Evolutionary conservation across 225 moss, liverwort and hornwort genomes (phyloP), one percentile per base, ranked within the genome.

Genomic region (Sphagnum tenellum): DNA sequence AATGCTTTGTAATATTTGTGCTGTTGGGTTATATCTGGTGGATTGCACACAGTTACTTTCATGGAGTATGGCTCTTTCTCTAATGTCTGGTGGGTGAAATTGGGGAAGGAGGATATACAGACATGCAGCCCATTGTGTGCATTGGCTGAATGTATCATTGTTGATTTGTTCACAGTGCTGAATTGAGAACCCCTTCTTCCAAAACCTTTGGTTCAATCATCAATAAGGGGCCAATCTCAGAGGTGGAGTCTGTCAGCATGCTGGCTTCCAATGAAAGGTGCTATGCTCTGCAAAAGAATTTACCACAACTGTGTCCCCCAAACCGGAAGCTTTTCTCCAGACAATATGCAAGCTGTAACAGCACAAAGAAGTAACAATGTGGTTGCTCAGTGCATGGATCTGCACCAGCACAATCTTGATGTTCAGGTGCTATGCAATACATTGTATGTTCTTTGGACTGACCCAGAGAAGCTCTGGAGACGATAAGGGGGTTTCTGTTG

Each of bases 381-480:
- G 8, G 88, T 91, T 57, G 73, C 73, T 64, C 88, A 79, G 54
- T 91, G 91, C 66, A 78, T 91, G 46, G 86, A 88, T 75, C 73
- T 91, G 64, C 81, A 88, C 66, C 88, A 91, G 73, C 81, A 79
- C 47, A 86, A 91, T 61, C 88, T 86, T 49, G 80, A 80, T 67
- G 78, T 91, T 47, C 86, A 84, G 88, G 88, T 91, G 52, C 56
- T 48, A n/a, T n/a, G n/a, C n/a, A n/a, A n/a, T 56, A 52, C 9
- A 5, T 52, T 52, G 5, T 52, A 5, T 52, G 9, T 52, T 52
- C 51, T 52, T n/a, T n/a, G n/a, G n/a, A n/a, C n/a, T n/a, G n/a
- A n/a, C n/a, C n/a, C n/a, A n/a, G n/a, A n/a, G n/a, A n/a, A n/a
- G n/a, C n/a, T n/a, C n/a, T n/a, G n/a, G n/a, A n/a, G n/a, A n/a